Conservation (phyloP, 2,329 filamentous ascomycete genomes). For the Sarocladium oryzae region DNA sequence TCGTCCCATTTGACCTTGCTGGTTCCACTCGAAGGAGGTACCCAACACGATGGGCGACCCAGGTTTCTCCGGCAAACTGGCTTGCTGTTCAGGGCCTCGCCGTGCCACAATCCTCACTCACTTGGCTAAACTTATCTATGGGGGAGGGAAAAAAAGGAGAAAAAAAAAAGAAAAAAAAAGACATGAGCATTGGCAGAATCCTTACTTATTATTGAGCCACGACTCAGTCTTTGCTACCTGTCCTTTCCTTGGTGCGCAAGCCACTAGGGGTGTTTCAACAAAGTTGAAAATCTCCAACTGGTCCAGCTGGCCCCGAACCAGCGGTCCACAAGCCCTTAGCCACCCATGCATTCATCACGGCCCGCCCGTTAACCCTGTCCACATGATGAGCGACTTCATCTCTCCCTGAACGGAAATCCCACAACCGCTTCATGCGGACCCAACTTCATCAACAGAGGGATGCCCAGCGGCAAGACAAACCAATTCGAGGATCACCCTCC, state of each 20-base stretch:
- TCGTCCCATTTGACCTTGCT: conserved; percentile 1
- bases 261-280: neutral
- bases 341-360: neutral
- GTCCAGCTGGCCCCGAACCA: neutral
- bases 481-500: neutral
- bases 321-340: neutral
- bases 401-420: conserved; percentile 10
- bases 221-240: no score
- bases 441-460: neutral
- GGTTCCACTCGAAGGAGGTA: neutral
- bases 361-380: conserved; percentile 1
- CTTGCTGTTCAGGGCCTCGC: neutral
- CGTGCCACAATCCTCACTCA: neutral
- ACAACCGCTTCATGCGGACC: neutral
- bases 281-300: neutral
- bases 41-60: neutral
- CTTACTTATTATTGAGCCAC: no score
- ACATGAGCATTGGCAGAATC: no score
- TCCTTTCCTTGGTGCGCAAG: neutral
- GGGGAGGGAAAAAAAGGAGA: no score
- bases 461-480: neutral
- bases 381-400: conserved; percentile 11
- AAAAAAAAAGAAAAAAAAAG: no score
- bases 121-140: no score
- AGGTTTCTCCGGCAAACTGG: neutral